Evolutionary conservation across 2,329 filamentous ascomycete genomes (phyloP), one percentile per base, ranked within the genome.

Genomic region (Monosporascus sp.): DNA sequence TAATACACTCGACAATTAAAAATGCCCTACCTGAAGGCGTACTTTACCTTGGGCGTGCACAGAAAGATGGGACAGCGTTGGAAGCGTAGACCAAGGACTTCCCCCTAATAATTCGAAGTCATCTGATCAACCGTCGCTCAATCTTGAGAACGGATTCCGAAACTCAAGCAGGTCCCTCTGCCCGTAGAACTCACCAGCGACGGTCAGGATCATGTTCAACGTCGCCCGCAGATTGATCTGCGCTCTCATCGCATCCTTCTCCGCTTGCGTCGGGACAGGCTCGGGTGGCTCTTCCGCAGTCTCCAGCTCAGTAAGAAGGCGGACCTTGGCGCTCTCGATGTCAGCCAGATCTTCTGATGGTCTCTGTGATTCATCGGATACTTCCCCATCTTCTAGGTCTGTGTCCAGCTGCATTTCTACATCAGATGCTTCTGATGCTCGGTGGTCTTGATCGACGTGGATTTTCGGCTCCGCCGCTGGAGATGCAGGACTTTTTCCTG

Each of bases 131-230:
- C 31, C 43, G 2, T 18, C 24, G 9, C 24, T 18, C 22, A 46
- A 31, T 26, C 43, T 26, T n/a, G 43, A 46, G 62, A 84, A 85
- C 4, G 81, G 80, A 56, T 87, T 81, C 54, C 91, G 81, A 57
- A 86, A 88, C 63, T 88, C 84, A 48, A 97, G 78, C 57, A 97
- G 72, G 70, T 97, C 93, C 59, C 87, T 80, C 72, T 97, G 93
- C 1, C 93, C 91, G 71, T 92, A 97, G 60, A 89, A 84, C 71
- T 96, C 91, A 62, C 91, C 92, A 48, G 88, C 86, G 37, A 97
- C 80, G 0, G 89, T 94, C 60, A 97, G 76, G 51, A 97, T 89
- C 90, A 96, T 96, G 71, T 95, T 92, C 37, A 97, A 77, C 41
- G 91, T 91, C n/a, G 85, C 87, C 28, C 81, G 77, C 74, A 77